Conservation (phyloP, 75 land plant species). For the Cunninghamia lanceolata region DNA sequence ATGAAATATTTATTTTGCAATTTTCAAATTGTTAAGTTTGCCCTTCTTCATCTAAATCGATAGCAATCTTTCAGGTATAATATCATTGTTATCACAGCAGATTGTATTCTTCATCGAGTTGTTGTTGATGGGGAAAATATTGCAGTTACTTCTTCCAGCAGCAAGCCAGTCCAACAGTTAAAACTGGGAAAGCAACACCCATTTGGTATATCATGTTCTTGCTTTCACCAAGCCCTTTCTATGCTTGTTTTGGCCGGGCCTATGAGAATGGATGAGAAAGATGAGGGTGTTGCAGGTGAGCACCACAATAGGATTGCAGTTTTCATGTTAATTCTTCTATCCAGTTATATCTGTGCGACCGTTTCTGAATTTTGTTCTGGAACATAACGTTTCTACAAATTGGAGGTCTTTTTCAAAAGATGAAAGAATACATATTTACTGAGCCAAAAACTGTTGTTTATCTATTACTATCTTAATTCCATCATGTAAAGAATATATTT, state of each 20-base stretch:
- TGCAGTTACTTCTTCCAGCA: conserved; percentile 8
- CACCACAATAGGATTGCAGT: background rate
- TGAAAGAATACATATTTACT: conserved; percentile 15
- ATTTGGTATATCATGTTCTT: conserved; percentile 35
- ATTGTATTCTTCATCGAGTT: conserved; percentile 55
- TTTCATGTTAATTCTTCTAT: background rate
- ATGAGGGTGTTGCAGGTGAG: background rate
- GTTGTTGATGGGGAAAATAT: conserved; percentile 34
- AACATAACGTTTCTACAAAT: background rate
- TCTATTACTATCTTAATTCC: background rate
- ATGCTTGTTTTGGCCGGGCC: conserved; percentile 49
- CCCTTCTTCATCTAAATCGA: background rate
- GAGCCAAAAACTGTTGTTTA: background rate
- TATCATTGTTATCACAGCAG: conserved; percentile 50
- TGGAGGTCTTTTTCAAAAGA: background rate
- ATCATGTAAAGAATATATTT: background rate
- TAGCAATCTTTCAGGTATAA: conserved; percentile 19
- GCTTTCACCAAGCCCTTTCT: conserved; percentile 46
- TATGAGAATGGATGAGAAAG: conserved; percentile 13
- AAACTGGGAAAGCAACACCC: conserved; percentile 34
- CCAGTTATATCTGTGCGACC: background rate
- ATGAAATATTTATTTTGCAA: background rate
- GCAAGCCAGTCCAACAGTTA: conserved; percentile 3
- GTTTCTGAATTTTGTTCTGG: background rate
- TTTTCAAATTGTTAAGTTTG: background rate